These are phyloP conservation scores for Fusarium begoniae DNA, from an alignment of 2,329 filamentous ascomycete species.

Conservation along the genomic window DNA sequence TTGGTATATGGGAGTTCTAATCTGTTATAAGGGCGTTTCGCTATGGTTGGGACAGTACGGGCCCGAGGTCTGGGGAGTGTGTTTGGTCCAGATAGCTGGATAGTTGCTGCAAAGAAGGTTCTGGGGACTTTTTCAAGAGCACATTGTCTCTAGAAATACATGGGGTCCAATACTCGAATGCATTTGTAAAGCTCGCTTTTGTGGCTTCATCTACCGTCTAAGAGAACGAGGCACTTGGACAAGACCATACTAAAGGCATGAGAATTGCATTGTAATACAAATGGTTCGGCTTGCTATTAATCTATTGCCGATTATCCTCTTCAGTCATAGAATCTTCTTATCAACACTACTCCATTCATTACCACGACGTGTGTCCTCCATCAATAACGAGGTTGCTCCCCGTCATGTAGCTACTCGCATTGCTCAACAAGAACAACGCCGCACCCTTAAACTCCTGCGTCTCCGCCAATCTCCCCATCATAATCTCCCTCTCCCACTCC, in stretches of 20 bases:
- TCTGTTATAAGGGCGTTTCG: neutral
- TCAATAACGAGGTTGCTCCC: constrained; percentile 76
- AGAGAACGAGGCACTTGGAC: neutral
- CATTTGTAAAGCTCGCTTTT: too few species aligned
- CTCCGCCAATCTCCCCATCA: constrained; percentile 75
- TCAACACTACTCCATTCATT: neutral
- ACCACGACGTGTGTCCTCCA: constrained; percentile 73
- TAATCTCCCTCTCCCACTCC: constrained; percentile 85
- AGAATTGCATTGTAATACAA: neutral
- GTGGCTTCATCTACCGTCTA: neutral
- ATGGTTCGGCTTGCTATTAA: constrained; percentile 4
- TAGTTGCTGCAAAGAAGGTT: too few species aligned
- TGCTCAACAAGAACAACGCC: constrained; percentile 76
- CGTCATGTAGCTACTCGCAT: constrained; percentile 79
- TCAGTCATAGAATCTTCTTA: neutral
- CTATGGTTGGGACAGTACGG: too few species aligned
- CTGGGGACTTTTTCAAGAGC: rapidly evolving
- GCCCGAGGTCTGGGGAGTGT: too few species aligned
- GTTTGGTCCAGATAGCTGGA: neutral
- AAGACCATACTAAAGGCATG: rapidly evolving
- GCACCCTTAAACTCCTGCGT: constrained; percentile 78
- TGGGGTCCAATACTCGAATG: too few species aligned
- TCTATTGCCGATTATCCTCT: neutral
- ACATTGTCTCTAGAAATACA: neutral
- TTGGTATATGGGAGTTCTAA: neutral